Conservation (phyloP, 2,329 filamentous ascomycete genomes). For the Meredithiella fracta region DNA sequence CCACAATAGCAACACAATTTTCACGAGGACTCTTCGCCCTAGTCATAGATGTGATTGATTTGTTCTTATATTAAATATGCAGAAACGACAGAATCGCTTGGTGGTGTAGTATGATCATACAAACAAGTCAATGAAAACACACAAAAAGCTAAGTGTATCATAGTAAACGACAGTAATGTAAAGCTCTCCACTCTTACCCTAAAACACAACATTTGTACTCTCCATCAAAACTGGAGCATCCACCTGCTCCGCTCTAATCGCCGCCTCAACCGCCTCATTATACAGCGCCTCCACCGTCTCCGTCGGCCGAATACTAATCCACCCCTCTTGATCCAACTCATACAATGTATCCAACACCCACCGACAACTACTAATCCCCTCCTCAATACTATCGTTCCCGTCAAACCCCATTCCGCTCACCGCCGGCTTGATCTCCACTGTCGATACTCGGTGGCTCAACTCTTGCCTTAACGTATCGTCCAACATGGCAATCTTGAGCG, state of each 20-base stretch:
- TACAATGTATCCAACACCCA: conserved; percentile 9
- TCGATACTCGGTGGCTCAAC: conserved; percentile 5
- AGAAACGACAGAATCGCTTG: not conserved
- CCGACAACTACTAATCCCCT: conserved; percentile 11
- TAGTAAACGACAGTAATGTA: not conserved
- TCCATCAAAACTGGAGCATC: conserved; percentile 9
- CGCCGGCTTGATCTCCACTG: conserved; percentile 2
- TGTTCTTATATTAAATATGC: not conserved
- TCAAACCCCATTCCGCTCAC: conserved; percentile 1
- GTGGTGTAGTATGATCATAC: not conserved
- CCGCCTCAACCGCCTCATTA: conserved; percentile 10
- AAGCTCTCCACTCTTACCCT: not conserved
- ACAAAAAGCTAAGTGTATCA: not conserved
- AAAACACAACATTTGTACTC: conserved; percentile 2
- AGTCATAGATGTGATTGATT: too few relatives aligned
- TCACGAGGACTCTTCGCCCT: too few relatives aligned
- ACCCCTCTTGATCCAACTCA: conserved; percentile 12
- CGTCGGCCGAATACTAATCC: conserved; percentile 10
- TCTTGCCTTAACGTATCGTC: conserved; percentile 6
- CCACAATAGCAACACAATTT: too few relatives aligned
- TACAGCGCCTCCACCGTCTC: conserved; percentile 5
- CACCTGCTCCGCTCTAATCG: conserved; percentile 6
- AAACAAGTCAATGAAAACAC: not conserved
- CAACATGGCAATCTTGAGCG: conserved; percentile 7
- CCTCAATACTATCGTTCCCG: conserved; percentile 10